A percentile compares a stretch with the other conserved stretches of the same genome.
Conservation (phyloP, 345 rosid genomes). For the Raphanus raphanistrum region DNA sequence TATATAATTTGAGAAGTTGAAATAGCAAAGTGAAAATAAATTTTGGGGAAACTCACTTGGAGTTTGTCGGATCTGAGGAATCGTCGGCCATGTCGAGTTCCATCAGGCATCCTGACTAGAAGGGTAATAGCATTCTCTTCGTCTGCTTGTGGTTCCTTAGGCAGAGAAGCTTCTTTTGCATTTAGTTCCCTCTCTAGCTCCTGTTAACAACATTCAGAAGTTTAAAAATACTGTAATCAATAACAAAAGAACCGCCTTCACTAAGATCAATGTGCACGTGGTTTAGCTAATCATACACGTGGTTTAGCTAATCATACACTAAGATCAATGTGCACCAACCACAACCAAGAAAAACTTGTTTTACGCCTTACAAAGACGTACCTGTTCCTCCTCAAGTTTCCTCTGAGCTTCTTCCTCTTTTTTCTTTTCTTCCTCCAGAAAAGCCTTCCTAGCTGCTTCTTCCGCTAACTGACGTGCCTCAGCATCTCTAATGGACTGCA, state of each 20-base stretch:
- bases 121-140: conserved; percentile 89
- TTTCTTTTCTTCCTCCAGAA: conserved; percentile 67
- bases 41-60: conserved; percentile 49
- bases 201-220: conserved; percentile 46
- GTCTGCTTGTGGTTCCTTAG: conserved; percentile 75
- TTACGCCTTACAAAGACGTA: conserved; percentile 27
- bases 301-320: neutral
- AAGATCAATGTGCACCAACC: too few relatives aligned
- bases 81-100: conserved; percentile 86
- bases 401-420: conserved; percentile 75
- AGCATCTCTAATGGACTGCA: conserved; percentile 81
- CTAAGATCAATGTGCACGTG: neutral
- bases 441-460: conserved; percentile 76
- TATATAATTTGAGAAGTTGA: conserved; percentile 6
- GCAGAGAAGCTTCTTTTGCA: conserved; percentile 91
- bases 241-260: neutral
- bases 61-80: conserved; percentile 80
- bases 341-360: neutral
- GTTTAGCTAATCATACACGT: neutral
- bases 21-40: neutral
- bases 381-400: conserved; percentile 90
- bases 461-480: conserved; percentile 72
- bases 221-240: neutral
- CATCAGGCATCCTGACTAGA: conserved; percentile 93
- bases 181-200: conserved; percentile 82